Evolutionary conservation across 306 rosid genomes (phyloP).

Genomic region (Prunus fruticosa): DNA sequence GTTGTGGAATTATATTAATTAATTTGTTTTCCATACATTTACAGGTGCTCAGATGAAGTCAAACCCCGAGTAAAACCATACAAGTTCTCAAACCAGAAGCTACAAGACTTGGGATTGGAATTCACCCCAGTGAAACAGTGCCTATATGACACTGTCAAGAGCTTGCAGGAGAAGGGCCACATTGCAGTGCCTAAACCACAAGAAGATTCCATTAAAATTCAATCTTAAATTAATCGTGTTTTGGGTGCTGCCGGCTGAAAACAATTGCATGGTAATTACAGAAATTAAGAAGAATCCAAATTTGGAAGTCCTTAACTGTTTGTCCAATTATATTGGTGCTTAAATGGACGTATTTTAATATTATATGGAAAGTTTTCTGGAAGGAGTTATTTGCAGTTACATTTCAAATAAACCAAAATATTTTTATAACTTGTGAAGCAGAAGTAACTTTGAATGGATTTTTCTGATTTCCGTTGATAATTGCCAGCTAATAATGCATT

Average conservation of each 20-base stretch:
- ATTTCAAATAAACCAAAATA: too few species aligned
- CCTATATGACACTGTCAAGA: slow-evolving; percentile 79
- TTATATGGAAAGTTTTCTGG: background rate
- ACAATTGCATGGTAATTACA: background rate
- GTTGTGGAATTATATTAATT: background rate
- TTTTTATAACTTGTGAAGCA: too few species aligned
- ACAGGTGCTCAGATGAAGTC: slow-evolving; percentile 75
- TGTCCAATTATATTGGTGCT: background rate
- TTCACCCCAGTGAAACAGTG: slow-evolving; percentile 70
- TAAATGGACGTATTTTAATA: background rate
- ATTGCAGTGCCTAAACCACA: slow-evolving; percentile 42
- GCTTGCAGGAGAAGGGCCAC: slow-evolving; percentile 82
- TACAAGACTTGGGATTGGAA: slow-evolving; percentile 69
- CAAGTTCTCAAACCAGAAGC: slow-evolving; percentile 65
- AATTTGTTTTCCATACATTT: background rate
- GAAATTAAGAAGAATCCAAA: background rate
- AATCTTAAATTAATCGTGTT: background rate
- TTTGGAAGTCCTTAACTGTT: background rate
- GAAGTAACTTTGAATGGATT: too few species aligned
- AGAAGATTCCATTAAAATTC: slow-evolving; percentile 36
- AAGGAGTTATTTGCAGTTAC: background rate
- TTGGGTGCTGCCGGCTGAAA: background rate
- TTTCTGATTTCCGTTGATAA: too few species aligned
- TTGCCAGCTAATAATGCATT: too few species aligned
- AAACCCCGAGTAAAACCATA: slow-evolving; percentile 75